phyloP scores from a whole-genome alignment of 2,329 filamentous ascomycete species.

The Arthrobotrys sinensis region DNA sequence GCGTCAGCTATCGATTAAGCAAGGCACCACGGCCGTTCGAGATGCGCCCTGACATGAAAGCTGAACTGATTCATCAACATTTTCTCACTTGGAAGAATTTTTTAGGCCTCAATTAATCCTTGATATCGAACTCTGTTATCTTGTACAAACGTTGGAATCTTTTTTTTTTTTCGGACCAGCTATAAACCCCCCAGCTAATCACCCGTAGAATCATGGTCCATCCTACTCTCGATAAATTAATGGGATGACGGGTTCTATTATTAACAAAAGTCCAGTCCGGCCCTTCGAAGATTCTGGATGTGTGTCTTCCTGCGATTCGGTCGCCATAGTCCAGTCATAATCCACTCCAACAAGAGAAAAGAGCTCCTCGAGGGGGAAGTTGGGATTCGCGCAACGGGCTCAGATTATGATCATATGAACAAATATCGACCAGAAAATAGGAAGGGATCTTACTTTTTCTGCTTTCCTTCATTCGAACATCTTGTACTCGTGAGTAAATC shows the following conservation, averaged over 20 bases:
- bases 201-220: not conserved
- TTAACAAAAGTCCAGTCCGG: not conserved
- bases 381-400: not conserved
- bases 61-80: conserved; percentile 17
- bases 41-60: conserved; percentile 4
- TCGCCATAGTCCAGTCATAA: not conserved
- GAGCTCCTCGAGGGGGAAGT: conserved; percentile 1
- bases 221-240: conserved; percentile 5
- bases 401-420: not conserved
- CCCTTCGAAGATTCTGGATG: not conserved
- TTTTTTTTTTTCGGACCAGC: not conserved
- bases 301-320: conserved; percentile 16
- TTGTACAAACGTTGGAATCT: not conserved
- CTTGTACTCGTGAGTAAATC: too few species aligned
- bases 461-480: not conserved
- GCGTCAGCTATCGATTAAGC: conserved; percentile 7
- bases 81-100: not conserved
- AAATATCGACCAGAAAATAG: not conserved
- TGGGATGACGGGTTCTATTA: conserved; percentile 8
- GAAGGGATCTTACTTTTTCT: not conserved
- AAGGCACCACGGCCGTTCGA: conserved; percentile 1
- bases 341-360: not conserved
- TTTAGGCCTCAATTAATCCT: not conserved
- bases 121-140: not conserved
- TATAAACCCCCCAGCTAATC: conserved; percentile 18